Percentiles rank a stretch among this genome's conserved stretches.
Conservation (phyloP, 2,329 filamentous ascomycete genomes). For the Arthroderma uncinatum region DNA sequence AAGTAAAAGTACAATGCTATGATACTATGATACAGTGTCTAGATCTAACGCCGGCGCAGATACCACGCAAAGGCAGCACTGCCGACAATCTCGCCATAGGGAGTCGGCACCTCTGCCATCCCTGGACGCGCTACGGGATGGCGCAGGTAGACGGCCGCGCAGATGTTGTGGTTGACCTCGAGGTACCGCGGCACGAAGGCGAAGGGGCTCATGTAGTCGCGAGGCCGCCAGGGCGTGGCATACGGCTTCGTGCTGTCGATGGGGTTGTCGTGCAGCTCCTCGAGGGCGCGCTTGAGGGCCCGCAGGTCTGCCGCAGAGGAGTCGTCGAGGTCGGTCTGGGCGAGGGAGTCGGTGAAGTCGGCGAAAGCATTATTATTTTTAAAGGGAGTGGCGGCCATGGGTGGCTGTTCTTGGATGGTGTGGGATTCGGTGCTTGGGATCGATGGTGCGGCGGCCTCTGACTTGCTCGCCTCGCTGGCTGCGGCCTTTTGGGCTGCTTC, state of each 20-base stretch:
- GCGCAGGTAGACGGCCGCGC: constrained; percentile 84
- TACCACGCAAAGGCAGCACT: constrained; percentile 94
- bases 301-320: constrained; percentile 40
- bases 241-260: constrained; percentile 71
- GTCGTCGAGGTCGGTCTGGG: constrained; percentile 33
- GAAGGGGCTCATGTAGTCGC: constrained; percentile 80
- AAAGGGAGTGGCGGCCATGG: constrained; percentile 20
- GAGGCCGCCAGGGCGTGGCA: constrained; percentile 77
- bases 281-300: constrained; percentile 46
- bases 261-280: constrained; percentile 61
- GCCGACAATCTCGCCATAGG: constrained; percentile 58
- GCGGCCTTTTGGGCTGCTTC: neutral
- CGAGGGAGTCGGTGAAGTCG: constrained; percentile 24
- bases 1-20: neutral
- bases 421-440: neutral
- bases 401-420: too few species aligned
- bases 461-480: neutral
- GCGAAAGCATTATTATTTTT: neutral
- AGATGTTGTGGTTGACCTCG: constrained; percentile 96
- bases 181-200: constrained; percentile 91
- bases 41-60: constrained; percentile 58
- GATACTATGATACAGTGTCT: neutral
- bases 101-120: constrained; percentile 70
- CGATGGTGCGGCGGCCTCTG: neutral
- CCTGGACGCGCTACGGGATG: constrained; percentile 85